phyloP scores from a whole-genome alignment of 345 rosid genomes.

The Bruguiera gymnorhiza region DNA sequence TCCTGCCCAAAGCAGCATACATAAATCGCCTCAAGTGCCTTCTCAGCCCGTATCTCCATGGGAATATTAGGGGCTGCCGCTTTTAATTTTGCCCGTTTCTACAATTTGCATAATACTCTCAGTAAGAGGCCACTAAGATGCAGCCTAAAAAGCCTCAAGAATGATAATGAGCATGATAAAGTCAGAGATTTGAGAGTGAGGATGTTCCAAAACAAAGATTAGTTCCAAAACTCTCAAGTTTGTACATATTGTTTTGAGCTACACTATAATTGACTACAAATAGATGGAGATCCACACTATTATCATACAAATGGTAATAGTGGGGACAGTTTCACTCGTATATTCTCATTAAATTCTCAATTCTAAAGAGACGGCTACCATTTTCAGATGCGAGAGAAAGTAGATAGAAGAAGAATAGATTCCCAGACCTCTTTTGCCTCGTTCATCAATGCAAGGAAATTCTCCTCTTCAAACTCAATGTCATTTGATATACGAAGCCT shows the following conservation, averaged over 20 bases:
- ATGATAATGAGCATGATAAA: background rate
- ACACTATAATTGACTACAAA: too few species aligned
- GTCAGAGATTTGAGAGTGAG: background rate
- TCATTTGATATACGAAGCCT: slow-evolving; percentile 80
- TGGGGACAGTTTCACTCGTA: too few species aligned
- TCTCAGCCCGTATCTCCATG: slow-evolving; percentile 70
- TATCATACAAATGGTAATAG: background rate
- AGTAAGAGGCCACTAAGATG: background rate
- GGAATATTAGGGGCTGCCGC: slow-evolving; percentile 56
- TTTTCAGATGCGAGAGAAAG: background rate
- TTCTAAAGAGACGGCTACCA: too few species aligned
- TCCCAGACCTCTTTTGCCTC: slow-evolving; percentile 78
- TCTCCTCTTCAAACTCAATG: slow-evolving; percentile 91
- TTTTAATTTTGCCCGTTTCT: slow-evolving; percentile 77
- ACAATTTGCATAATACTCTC: slow-evolving; percentile 21
- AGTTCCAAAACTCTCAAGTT: too few species aligned
- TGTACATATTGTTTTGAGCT: too few species aligned
- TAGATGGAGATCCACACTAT: background rate
- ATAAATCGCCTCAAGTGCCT: slow-evolving; percentile 85
- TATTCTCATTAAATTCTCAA: too few species aligned
- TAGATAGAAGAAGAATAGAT: background rate
- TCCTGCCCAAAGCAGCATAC: slow-evolving; percentile 77
- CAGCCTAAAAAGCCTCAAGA: background rate
- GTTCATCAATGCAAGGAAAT: slow-evolving; percentile 66
- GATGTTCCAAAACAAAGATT: too few species aligned